Evolutionary conservation across 805 yeast genomes (phyloP), one percentile per base, ranked within the genome.

Genomic region (Candida jianshihensis): DNA sequence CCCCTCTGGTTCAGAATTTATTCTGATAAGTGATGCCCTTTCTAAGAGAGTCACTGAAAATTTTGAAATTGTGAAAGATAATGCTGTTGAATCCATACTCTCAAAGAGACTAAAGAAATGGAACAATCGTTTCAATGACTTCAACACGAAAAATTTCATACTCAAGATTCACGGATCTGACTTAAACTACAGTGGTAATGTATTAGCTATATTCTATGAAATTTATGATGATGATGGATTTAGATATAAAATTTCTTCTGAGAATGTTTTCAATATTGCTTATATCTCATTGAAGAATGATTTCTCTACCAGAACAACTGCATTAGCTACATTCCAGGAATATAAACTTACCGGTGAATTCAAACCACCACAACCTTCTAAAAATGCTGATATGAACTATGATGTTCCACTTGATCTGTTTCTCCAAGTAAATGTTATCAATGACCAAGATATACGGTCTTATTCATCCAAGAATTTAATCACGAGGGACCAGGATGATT

Each of bases 241-340:
- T 19, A 48, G 46, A 28, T 52, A 53, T 33, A 45, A 41, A 21
- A 52, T 52, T 14, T 27, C 50, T 1, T 53, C 58, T 2, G 48
- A 49, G 27, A 46, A 41, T 11, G 17, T 31, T 0, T 45, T 36
- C 37, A 42, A 40, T 9, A 35, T 53, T 15, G 38, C 42, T 1
- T 53, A 50, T 25, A 34, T 51, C 1, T 40, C 46, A 2, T 6
- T 49, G 19, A 19, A 19, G 5, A 34, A 35, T 15, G 14, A 35
- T 14, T 35, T 34, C 19, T 2, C 24, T 4, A n/a, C 6, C 6
- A 14, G 18, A 12, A 44, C 41, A 1, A 34, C 53, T 4, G 36
- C 56, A 13, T 30, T 53, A 30, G 48, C 57, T 2, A 34, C 39
- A 3, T 51, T 38, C 34, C 57, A 49, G 26, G 43, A 48, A 29